Evolutionary conservation across 257 asterid genomes (phyloP), one percentile per base, ranked within the genome.

Genomic region (Salvia splendens): DNA sequence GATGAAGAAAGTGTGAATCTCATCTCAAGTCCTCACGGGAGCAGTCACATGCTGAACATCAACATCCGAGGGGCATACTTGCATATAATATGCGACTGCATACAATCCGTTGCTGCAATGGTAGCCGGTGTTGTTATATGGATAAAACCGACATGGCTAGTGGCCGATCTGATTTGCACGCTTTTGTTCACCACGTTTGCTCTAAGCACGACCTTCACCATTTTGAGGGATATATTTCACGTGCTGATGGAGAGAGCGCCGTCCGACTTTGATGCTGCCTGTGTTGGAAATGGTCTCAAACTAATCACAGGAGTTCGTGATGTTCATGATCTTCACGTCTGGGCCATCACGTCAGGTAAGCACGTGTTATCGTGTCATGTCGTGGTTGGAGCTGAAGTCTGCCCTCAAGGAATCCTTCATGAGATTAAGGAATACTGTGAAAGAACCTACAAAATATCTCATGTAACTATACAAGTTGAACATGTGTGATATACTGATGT

Each of bases 91-190:
- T 74, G 84, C 32, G 97, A 91, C 77, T 64, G 87, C 15, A 82
- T 91, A 66, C 97, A 91, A 63, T 84, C 93, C 6, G 69, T 64
- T n/a, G 97, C 96, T 8, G 96, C 89, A 62, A 86, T 91, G 96
- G 72, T 88, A 50, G 87, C 89, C 48, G 95, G 97, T 69, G 64
- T 68, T n/a, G 52, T 88, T 46, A 88, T 91, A 73, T 91, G 97
- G 96, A 20, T 70, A 33, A 85, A 78, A 68, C 96, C 96, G 12
- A 76, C 75, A 0, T 91, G 96, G 95, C 70, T 86, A 64, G 72
- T 86, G 35, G 87, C 83, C 56, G 96, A 88, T 83, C 80, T 86
- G 65, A 68, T 84, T 1, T 85, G 96, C 66, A 86, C 96, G 1
- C 75, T 86, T 10, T 4, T 85, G 30, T 91, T 91, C 75, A 78